These are phyloP conservation scores for Hymenochaete sp. DNA, from an alignment of 1,284 basidiomycete genomes.

Conservation along the genomic window DNA sequence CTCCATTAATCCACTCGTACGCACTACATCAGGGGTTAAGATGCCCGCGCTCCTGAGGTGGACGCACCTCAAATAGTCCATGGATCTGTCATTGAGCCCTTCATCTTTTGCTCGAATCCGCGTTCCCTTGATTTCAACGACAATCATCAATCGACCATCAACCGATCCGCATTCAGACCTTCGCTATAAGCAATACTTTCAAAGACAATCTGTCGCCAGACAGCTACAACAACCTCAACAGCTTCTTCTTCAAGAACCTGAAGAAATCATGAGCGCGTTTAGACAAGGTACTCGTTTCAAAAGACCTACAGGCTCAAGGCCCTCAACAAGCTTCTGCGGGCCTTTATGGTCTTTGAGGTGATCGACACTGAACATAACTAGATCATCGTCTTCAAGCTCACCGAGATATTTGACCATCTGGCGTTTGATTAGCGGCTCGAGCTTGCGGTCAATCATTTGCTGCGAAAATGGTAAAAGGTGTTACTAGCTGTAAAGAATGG, in stretches of 20 bases:
- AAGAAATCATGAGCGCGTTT: background rate
- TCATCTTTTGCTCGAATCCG: no score
- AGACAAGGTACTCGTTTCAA: background rate
- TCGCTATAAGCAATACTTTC: slow-evolving; percentile 85
- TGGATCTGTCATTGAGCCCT: no score
- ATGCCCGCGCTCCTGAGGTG: no score
- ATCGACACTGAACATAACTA: slow-evolving; percentile 84
- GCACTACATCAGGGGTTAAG: slow-evolving; percentile 9
- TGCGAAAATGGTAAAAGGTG: slow-evolving; percentile 14
- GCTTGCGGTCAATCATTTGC: slow-evolving; percentile 75
- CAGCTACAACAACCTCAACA: slow-evolving; percentile 55
- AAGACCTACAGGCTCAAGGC: slow-evolving; percentile 74
- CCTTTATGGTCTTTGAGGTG: slow-evolving; percentile 80
- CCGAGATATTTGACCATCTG: slow-evolving; percentile 80
- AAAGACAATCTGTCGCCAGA: slow-evolving; percentile 87
- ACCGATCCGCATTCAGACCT: slow-evolving; percentile 68
- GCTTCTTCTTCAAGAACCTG: slow-evolving; percentile 89
- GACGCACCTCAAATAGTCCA: no score
- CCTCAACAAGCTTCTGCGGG: slow-evolving; percentile 75
- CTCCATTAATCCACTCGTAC: background rate
- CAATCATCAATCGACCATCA: slow-evolving; percentile 38
- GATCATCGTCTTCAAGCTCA: slow-evolving; percentile 80
- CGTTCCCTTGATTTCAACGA: no score
- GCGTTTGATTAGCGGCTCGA: slow-evolving; percentile 69
- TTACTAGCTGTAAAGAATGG: background rate